phyloP scores from a whole-genome alignment of 73 alveolate species.

The Paramecium caudatum region DNA sequence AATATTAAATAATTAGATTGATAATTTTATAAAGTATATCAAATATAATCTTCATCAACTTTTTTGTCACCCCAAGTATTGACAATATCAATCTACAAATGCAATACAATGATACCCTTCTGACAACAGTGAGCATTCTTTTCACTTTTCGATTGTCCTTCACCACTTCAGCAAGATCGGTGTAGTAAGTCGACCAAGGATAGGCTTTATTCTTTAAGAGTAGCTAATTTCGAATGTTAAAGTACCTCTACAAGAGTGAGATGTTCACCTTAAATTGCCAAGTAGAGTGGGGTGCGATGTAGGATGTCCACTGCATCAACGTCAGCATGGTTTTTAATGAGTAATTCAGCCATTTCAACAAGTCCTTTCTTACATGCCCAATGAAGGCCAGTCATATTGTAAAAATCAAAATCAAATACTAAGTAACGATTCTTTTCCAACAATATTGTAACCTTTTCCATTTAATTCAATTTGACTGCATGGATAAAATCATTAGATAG shows the following conservation, averaged over 20 bases:
- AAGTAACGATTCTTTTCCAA: conserved; percentile 18
- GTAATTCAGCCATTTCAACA: conserved; percentile 22
- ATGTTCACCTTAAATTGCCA: conserved; percentile 18
- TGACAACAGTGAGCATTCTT: not conserved
- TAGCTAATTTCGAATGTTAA: not conserved
- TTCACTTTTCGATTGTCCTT: conserved; percentile 27
- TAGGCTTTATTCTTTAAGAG: conserved; percentile 5
- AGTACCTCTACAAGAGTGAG: conserved; percentile 10
- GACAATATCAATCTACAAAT: conserved; percentile 7
- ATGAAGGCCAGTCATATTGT: conserved; percentile 56
- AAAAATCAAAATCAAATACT: conserved; percentile 56
- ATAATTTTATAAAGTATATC: not conserved
- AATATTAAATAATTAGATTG: not conserved
- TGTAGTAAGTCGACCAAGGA: conserved; percentile 45
- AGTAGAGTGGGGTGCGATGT: conserved; percentile 50
- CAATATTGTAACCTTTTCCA: not conserved
- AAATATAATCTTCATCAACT: conserved; percentile 35
- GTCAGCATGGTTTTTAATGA: conserved; percentile 32
- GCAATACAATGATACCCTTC: conserved; percentile 1
- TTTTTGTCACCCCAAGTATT: conserved; percentile 51
- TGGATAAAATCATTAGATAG: conserved; percentile 20
- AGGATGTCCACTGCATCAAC: conserved; percentile 50
- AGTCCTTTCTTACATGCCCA: conserved; percentile 57
- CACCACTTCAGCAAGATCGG: conserved; percentile 49
- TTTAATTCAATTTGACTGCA: conserved; percentile 40